Evolutionary conservation across 768 basidiomycete genomes (phyloP).

Genomic region (Mycena epipterygia): DNA sequence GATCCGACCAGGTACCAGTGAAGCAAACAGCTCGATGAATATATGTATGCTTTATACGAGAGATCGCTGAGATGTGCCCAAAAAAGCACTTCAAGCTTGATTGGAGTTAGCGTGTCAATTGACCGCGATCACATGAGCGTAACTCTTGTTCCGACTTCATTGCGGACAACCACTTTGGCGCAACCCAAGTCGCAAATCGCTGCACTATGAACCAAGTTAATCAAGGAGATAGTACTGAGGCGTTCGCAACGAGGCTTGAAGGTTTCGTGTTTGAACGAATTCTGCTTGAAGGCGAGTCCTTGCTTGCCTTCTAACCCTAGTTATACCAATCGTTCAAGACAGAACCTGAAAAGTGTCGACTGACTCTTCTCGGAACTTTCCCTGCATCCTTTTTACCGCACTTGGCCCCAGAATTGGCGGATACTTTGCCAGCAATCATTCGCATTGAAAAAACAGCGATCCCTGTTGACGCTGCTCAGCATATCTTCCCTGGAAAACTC

Average conservation of each 20-base stretch:
- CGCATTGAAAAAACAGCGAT: constrained; percentile 84
- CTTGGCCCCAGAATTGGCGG: constrained; percentile 29
- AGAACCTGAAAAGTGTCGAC: constrained; percentile 42
- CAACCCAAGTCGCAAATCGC: no score
- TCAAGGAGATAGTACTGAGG: background rate
- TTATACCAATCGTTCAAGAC: background rate
- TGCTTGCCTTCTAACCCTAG: background rate
- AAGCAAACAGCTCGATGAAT: background rate
- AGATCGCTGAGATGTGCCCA: background rate
- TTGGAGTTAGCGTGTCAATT: background rate
- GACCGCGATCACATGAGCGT: constrained; percentile 33
- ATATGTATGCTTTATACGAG: background rate
- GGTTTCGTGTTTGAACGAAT: constrained; percentile 33
- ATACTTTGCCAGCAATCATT: constrained; percentile 71
- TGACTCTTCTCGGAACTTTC: constrained; percentile 79
- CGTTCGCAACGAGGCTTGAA: constrained; percentile 9
- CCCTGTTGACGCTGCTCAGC: constrained; percentile 53
- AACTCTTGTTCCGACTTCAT: background rate
- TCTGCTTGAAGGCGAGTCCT: constrained; percentile 31
- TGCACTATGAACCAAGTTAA: background rate
- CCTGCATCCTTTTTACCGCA: constrained; percentile 43
- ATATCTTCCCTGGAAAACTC: constrained; percentile 51
- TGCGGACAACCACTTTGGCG: no score
- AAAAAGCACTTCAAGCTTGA: no score
- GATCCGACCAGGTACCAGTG: no score